A percentile compares a stretch with the other conserved stretches of the same genome.
Conservation (phyloP, 2,329 filamentous ascomycete genomes). For the Hypoxylon sp. region DNA sequence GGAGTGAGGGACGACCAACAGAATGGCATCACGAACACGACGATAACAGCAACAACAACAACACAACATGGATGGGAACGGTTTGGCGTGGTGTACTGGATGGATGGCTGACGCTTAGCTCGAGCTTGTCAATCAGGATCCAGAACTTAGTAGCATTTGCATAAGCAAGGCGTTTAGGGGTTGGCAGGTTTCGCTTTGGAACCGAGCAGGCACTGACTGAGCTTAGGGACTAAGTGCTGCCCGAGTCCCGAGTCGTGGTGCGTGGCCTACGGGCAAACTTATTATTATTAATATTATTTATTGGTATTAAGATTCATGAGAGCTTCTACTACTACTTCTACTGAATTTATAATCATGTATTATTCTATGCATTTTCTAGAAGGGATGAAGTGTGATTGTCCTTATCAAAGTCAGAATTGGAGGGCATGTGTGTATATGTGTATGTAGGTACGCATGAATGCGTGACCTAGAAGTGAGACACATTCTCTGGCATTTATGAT, state of each 20-base stretch:
- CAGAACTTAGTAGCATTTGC: constrained; percentile 43
- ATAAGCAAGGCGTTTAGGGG: constrained; percentile 46
- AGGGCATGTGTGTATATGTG: not conserved
- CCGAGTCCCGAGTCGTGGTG: not conserved
- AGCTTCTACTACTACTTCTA: not conserved
- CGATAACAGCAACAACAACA: not conserved
- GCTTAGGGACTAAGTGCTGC: constrained; percentile 7
- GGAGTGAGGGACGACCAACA: constrained; percentile 4
- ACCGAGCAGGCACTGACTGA: not conserved
- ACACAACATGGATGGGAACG: constrained; percentile 3
- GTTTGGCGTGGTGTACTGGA: constrained; percentile 37
- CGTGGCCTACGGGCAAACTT: not conserved
- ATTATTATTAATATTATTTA: constrained; percentile 9
- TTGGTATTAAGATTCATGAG: constrained; percentile 12
- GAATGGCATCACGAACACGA: constrained; percentile 29
- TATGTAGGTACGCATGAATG: not conserved
- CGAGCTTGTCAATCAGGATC: constrained; percentile 24
- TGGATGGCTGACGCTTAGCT: constrained; percentile 20
- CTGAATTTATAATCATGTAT: not conserved
- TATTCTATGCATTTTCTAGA: not conserved
- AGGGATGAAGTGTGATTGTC: not conserved
- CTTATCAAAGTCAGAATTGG: too few relatives aligned
- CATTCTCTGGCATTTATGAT: not conserved
- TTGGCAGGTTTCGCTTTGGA: constrained; percentile 16
- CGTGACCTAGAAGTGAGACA: not conserved